Percentiles rank a stretch among this genome's conserved stretches.
These are phyloP conservation scores for Suillus luteus DNA, from an alignment of 768 basidiomycete genomes.

Conservation along the genomic window DNA sequence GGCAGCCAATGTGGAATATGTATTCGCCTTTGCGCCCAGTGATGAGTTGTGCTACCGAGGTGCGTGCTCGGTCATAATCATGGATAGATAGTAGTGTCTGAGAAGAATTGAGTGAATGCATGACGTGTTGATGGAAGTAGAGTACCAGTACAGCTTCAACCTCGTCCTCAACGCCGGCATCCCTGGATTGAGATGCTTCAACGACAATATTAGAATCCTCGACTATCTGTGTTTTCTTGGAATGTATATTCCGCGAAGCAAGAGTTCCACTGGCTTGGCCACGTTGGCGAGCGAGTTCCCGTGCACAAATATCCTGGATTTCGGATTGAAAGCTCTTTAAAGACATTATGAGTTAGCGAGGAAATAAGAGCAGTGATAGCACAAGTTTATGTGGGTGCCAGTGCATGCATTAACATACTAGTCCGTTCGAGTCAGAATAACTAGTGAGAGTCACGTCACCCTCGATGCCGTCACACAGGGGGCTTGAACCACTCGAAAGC, in stretches of 20 bases:
- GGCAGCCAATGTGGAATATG: conserved; percentile 70
- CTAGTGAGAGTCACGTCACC: conserved; percentile 3
- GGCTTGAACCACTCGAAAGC: neutral
- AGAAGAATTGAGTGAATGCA: conserved; percentile 11
- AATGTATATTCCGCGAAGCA: conserved; percentile 18
- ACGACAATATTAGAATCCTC: neutral
- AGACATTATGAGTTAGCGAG: conserved; percentile 25
- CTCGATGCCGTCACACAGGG: conserved; percentile 9
- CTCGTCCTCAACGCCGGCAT: conserved; percentile 34
- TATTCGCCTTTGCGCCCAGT: conserved; percentile 75
- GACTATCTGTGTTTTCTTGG: neutral
- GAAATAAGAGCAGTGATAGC: neutral
- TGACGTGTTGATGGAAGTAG: neutral
- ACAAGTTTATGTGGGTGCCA: neutral
- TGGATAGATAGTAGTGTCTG: conserved; percentile 46
- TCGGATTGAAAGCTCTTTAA: conserved; percentile 57
- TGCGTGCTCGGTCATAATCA: conserved; percentile 59
- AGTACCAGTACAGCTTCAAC: conserved; percentile 9
- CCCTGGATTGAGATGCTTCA: conserved; percentile 25
- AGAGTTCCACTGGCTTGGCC: conserved; percentile 18
- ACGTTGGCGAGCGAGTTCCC: conserved; percentile 68
- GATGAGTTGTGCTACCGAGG: conserved; percentile 63
- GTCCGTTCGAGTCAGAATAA: neutral
- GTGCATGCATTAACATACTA: neutral
- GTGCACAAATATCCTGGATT: conserved; percentile 74